Conservation (phyloP, 1,139 yeast genomes). For the Debaryomyces subglobosus region DNA sequence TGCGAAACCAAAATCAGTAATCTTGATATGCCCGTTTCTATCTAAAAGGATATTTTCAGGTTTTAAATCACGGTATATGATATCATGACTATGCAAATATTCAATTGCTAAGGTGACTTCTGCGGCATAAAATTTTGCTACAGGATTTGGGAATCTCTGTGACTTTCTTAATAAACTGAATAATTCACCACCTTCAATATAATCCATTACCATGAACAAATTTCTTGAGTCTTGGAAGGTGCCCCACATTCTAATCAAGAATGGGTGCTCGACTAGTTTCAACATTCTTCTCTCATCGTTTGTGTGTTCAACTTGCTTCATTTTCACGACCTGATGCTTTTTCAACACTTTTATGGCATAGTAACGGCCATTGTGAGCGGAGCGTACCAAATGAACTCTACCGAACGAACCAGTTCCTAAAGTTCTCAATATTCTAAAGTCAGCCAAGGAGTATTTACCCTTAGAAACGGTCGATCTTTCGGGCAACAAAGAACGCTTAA, state of each 20-base stretch:
- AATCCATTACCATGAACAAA: constrained; percentile 65
- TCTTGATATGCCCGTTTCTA: constrained; percentile 60
- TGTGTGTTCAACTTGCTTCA: constrained; percentile 67
- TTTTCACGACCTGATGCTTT: constrained; percentile 60
- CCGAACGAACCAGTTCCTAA: constrained; percentile 67
- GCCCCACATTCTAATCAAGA: constrained; percentile 66
- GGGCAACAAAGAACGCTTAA: constrained; percentile 34
- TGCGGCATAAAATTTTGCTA: constrained; percentile 65
- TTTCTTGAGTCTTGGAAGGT: constrained; percentile 61
- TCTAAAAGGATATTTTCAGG: constrained; percentile 63
- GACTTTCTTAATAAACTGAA: constrained; percentile 59
- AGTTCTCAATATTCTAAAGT: constrained; percentile 57
- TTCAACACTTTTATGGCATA: constrained; percentile 63
- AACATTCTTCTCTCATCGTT: constrained; percentile 63
- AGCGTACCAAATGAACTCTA: constrained; percentile 60
- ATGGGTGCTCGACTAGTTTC: constrained; percentile 60
- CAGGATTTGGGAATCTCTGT: constrained; percentile 64
- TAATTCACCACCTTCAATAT: constrained; percentile 65
- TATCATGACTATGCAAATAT: constrained; percentile 59
- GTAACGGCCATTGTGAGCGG: constrained; percentile 61
- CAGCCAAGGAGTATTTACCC: constrained; percentile 58
- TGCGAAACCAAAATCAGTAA: constrained; percentile 66
- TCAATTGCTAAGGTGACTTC: constrained; percentile 62
- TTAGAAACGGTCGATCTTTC: constrained; percentile 45
- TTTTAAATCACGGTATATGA: constrained; percentile 61